phyloP scores from a whole-genome alignment of 345 rosid species.

The Capsella bursapastoris region DNA sequence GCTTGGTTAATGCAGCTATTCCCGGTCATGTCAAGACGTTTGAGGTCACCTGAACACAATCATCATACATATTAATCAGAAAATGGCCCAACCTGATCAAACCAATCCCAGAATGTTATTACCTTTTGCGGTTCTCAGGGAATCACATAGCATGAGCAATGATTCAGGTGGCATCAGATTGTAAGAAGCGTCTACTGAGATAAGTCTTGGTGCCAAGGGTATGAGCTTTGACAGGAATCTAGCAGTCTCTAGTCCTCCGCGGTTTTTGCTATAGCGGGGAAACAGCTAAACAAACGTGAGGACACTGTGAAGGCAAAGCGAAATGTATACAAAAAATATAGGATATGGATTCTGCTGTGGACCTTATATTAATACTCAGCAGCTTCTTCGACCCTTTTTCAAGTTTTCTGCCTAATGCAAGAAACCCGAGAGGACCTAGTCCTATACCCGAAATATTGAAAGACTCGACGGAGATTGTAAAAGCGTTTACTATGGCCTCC shows the following conservation, averaged over 20 bases:
- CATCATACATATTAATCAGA: neutral
- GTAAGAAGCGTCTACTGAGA: constrained; percentile 61
- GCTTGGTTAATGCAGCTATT: constrained; percentile 49
- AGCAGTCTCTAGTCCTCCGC: constrained; percentile 78
- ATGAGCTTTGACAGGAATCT: constrained; percentile 76
- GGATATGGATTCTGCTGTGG: constrained; percentile 33
- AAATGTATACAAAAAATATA: constrained; percentile 11
- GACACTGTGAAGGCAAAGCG: neutral
- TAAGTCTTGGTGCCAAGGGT: constrained; percentile 61
- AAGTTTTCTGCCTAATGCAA: constrained; percentile 51
- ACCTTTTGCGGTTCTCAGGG: constrained; percentile 67
- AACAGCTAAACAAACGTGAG: constrained; percentile 27
- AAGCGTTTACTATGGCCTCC: constrained; percentile 56
- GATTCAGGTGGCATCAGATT: constrained; percentile 87
- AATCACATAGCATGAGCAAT: constrained; percentile 58
- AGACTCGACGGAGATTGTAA: constrained; percentile 53
- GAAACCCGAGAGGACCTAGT: constrained; percentile 76
- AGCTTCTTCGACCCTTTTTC: constrained; percentile 51
- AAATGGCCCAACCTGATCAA: neutral
- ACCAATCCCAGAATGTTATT: constrained; percentile 11
- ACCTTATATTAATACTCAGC: constrained; percentile 75
- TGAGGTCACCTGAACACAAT: constrained; percentile 57
- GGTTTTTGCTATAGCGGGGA: constrained; percentile 73
- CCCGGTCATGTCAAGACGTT: constrained; percentile 79
- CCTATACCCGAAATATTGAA: constrained; percentile 81